Base-by-base conservation (phyloP, 306 rosid genomes). In the Astragalus glycyphyllos region DNA sequence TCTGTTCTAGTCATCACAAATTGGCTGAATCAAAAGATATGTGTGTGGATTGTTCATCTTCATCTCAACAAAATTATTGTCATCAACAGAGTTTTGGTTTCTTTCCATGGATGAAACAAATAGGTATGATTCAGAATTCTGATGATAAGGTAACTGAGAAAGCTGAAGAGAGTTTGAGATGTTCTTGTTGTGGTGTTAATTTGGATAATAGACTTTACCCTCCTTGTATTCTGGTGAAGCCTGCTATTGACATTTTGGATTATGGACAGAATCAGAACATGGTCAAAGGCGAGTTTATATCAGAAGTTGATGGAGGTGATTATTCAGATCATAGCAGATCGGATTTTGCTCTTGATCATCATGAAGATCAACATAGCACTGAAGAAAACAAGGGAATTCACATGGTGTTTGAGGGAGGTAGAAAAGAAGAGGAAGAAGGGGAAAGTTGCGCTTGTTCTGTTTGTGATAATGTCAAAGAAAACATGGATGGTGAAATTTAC, bases 1-100 rank as follows among this genome's bases (percentile, higher is more conserved):
- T 69, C 71, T 95, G 97, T 76, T 74, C 67, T 31, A 85, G 70
- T 77, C 99, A 95, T 51, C 91, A 53, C 53, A 91, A 83, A 46
- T 82, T 91, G 4, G 86, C 81, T 4, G 97, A 87, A 75, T 80
- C 82, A 17, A 69, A 71, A 9, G 86, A 86, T 61, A 84, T 94
- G 96, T 94, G 99, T 35, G 92, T 89, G 83, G 87, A 83, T 54
- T 94, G 99, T 84, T 91, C 85, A 5, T 71, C 88, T 67, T 88
- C 92, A 14, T 82, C 82, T 6, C 79, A 73, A 14, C 77, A 76
- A 1, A 83, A 77, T 57, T 76, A 26, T 26, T 26, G 3, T 26
- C 31, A 26, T 26, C 31, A 23, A 1, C 69, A 77, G 63, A 84
- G 73, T 78, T 84, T 83, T 40, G 90, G 85, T 50, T 82, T 83